Evolutionary conservation across 495 filamentous ascomycete genomes (phyloP).

Genomic region (Niebla homalea): DNA sequence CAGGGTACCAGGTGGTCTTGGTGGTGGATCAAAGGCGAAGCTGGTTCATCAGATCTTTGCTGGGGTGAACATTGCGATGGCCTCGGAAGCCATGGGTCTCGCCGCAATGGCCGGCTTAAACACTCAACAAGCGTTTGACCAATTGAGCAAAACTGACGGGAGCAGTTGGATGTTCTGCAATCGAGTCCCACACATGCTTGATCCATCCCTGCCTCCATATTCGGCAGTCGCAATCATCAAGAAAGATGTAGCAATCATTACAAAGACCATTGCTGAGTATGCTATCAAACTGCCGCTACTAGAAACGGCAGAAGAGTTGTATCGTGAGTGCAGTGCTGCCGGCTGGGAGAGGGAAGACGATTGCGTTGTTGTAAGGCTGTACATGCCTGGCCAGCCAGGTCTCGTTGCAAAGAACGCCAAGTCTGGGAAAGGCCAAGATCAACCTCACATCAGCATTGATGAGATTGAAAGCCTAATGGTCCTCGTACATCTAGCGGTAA

Average conservation of each 20-base stretch:
- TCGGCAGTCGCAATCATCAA: constrained; percentile 65
- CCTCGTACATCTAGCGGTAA: constrained; percentile 50
- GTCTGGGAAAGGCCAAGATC: constrained; percentile 16
- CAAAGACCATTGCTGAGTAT: constrained; percentile 44
- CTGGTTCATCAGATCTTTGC: constrained; percentile 77
- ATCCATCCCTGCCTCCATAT: constrained; percentile 32
- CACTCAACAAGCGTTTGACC: constrained; percentile 39
- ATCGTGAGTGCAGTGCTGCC: constrained; percentile 42
- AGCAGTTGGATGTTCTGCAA: constrained; percentile 79
- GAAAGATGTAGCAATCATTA: constrained; percentile 74
- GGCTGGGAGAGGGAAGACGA: constrained; percentile 58
- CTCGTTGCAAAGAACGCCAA: constrained; percentile 25
- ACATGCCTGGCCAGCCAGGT: constrained; percentile 27
- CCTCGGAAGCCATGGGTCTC: constrained; percentile 62
- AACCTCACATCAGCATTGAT: constrained; percentile 26
- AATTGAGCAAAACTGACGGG: constrained; percentile 44
- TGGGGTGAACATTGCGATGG: constrained; percentile 58
- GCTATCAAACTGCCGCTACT: constrained; percentile 58
- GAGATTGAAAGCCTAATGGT: constrained; percentile 47
- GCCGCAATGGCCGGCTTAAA: constrained; percentile 56
- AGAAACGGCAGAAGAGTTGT: constrained; percentile 57
- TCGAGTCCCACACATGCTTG: constrained; percentile 54
- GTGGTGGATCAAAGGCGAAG: constrained; percentile 76
- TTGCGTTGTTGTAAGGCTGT: constrained; percentile 54
- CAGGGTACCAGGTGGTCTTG: constrained; percentile 58